phyloP scores from a whole-genome alignment of 768 basidiomycete genomes.

The Tulasnella sp. region DNA sequence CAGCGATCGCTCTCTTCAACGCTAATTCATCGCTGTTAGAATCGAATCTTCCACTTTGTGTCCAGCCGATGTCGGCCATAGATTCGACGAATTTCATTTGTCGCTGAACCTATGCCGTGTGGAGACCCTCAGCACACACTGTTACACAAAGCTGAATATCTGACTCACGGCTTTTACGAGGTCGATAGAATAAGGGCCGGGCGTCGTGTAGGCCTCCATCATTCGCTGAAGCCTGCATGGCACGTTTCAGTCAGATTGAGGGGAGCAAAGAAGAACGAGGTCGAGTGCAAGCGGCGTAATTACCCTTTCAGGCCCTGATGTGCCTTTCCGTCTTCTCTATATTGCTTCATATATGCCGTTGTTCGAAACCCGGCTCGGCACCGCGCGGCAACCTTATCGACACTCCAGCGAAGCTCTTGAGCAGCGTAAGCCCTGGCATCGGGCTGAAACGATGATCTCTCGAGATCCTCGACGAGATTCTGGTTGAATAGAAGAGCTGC shows the following conservation, averaged over 20 bases:
- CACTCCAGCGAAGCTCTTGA: neutral
- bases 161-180: constrained; percentile 14
- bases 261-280: neutral
- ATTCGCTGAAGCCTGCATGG: constrained; percentile 59
- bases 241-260: neutral
- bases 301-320: neutral
- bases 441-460: neutral
- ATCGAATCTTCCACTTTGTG: constrained; percentile 9
- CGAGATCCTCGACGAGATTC: neutral
- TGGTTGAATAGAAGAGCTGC: neutral
- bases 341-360: neutral
- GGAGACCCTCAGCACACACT: neutral
- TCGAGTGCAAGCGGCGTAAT: neutral
- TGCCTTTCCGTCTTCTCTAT: neutral
- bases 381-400: neutral
- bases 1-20: constrained; percentile 19
- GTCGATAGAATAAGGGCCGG: constrained; percentile 33
- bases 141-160: neutral
- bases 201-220: constrained; percentile 68
- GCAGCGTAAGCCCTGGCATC: neutral
- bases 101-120: constrained; percentile 17
- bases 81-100: constrained; percentile 22
- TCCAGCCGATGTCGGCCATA: constrained; percentile 22
- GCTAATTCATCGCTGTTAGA: neutral
- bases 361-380: neutral